phyloP scores from a whole-genome alignment of 2,329 filamentous ascomycete genomes.

The Ceratocystis colombiana region DNA sequence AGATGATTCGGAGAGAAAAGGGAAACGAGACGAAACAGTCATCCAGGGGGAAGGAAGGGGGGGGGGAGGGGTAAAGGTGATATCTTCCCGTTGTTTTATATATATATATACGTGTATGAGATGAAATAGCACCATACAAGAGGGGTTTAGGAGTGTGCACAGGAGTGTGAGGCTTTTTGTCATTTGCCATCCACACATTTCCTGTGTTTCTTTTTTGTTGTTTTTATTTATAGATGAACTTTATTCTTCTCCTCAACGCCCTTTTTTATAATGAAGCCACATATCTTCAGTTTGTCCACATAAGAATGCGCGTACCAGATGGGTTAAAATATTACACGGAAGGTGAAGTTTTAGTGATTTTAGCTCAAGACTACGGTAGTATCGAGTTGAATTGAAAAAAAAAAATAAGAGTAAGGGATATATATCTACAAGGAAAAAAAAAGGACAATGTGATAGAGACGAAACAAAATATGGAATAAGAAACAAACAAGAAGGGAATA shows the following conservation, averaged over 20 bases:
- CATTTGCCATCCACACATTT: not conserved
- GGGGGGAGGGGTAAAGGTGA: not conserved
- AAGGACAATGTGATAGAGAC: not conserved
- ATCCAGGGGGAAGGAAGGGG: too few species aligned
- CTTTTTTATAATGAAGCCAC: not conserved
- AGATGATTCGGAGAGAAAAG: not conserved
- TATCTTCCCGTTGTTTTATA: not conserved
- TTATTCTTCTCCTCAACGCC: not conserved
- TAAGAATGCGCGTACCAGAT: too few species aligned
- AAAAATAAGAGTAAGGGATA: not conserved
- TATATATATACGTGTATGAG: not conserved
- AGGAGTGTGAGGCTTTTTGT: not conserved
- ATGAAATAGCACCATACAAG: not conserved
- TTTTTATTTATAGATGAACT: not conserved
- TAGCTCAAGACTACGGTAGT: not conserved
- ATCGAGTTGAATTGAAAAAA: constrained; percentile 1
- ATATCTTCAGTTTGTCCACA: too few species aligned
- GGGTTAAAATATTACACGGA: not conserved
- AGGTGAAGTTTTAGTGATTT: not conserved
- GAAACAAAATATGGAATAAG: not conserved
- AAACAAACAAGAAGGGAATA: not conserved
- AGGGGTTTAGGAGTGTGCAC: not conserved
- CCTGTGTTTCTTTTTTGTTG: not conserved
- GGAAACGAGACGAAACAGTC: not conserved
- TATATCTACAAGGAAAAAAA: not conserved